Evolutionary conservation across 2,329 filamentous ascomycete genomes (phyloP).

Genomic region (Trichoderma pleuroti): DNA sequence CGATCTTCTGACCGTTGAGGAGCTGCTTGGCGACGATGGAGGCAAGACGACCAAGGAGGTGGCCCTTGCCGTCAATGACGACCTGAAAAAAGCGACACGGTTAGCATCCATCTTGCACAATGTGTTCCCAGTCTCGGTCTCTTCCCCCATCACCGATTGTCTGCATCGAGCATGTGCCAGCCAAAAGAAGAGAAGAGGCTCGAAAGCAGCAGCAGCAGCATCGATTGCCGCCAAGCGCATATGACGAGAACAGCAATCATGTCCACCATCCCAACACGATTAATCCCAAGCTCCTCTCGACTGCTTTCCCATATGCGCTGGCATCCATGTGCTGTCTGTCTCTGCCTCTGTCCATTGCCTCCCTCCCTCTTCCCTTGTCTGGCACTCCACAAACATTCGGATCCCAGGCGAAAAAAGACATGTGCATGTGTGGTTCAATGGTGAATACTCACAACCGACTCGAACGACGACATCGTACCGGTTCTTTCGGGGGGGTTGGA

Average conservation of each 20-base stretch:
- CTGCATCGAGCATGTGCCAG: background rate
- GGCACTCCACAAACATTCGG: conserved; percentile 13
- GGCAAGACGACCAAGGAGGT: conserved; percentile 98
- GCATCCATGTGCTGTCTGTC: background rate
- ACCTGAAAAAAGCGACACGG: conserved; percentile 54
- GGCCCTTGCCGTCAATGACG: conserved; percentile 99
- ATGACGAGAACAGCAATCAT: background rate
- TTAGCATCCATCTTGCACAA: conserved; percentile 22
- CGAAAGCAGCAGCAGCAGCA: conserved; percentile 5
- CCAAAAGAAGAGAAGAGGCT: background rate
- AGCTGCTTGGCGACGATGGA: conserved; percentile 98
- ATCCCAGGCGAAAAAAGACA: conserved; percentile 14
- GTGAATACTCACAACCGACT: conserved; percentile 62
- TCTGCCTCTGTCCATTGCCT: background rate
- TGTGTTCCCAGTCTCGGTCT: background rate
- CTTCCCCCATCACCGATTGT: background rate
- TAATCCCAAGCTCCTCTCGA: background rate
- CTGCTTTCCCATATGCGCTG: background rate
- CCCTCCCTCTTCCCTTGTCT: background rate
- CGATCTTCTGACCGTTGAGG: conserved; percentile 98
- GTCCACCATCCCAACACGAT: background rate
- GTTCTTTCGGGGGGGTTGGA: conserved; percentile 35
- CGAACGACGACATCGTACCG: conserved; percentile 64
- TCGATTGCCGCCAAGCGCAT: conserved; percentile 7
- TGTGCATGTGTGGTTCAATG: conserved; percentile 9